Evolutionary conservation across 2,329 filamentous ascomycete genomes (phyloP).

Genomic region (Hyphodiscus sp.): DNA sequence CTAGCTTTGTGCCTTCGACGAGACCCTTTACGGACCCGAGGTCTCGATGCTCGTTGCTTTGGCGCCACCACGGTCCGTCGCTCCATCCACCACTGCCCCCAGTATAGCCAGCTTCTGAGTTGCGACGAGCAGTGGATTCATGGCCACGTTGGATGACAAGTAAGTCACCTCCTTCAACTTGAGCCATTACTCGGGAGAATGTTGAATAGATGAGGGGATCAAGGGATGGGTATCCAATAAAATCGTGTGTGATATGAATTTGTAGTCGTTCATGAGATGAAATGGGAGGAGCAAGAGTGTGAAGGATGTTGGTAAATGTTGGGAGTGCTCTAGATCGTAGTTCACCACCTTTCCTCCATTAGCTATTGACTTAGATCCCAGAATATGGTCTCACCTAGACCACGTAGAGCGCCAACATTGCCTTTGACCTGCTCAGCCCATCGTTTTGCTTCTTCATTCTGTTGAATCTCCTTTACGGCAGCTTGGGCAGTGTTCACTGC

Average conservation of each 20-base stretch:
- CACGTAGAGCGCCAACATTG: slow-evolving; percentile 73
- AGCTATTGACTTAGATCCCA: slow-evolving; percentile 4
- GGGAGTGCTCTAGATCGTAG: slow-evolving; percentile 80
- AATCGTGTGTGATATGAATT: slow-evolving; percentile 95
- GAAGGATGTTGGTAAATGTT: slow-evolving; percentile 89
- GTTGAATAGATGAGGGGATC: slow-evolving; percentile 88
- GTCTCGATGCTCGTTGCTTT: slow-evolving; percentile 61
- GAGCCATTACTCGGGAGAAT: slow-evolving; percentile 95
- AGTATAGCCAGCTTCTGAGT: slow-evolving; percentile 51
- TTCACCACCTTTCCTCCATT: slow-evolving; percentile 63
- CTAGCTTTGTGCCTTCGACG: slow-evolving; percentile 84
- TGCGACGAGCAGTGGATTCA: slow-evolving; percentile 67
- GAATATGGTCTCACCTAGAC: slow-evolving; percentile 52
- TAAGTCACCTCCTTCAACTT: slow-evolving; percentile 94
- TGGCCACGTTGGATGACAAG: slow-evolving; percentile 90
- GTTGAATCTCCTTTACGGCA: slow-evolving; percentile 88
- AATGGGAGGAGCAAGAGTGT: slow-evolving; percentile 93
- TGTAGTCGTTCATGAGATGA: slow-evolving; percentile 93
- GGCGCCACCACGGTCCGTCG: slow-evolving; percentile 95
- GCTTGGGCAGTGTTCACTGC: slow-evolving; percentile 89
- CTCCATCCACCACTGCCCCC: slow-evolving; percentile 67
- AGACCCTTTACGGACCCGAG: slow-evolving; percentile 75
- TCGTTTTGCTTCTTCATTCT: slow-evolving; percentile 92
- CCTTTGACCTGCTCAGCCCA: slow-evolving; percentile 93
- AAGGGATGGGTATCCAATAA: slow-evolving; percentile 88